A percentile compares a stretch with the other conserved stretches of the same genome.
phyloP scores from a whole-genome alignment of 73 alveolate species.

The Paramecium octaurelia region DNA sequence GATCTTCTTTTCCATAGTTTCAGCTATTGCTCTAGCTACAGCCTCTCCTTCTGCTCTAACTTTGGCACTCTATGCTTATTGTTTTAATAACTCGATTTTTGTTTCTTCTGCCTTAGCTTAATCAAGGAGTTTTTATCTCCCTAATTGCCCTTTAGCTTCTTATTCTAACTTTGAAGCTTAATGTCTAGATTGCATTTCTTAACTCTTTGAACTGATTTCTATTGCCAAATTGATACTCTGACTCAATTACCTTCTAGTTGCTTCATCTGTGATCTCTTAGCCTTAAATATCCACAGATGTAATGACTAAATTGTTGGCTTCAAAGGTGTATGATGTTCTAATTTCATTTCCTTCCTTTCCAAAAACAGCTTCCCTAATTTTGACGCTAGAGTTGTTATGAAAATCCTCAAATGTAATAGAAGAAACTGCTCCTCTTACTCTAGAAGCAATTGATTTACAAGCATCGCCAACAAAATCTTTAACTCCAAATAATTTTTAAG shows the following conservation, averaged over 20 bases:
- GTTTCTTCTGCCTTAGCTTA: constrained; percentile 45
- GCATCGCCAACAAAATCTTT: constrained; percentile 85
- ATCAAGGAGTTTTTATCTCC: constrained; percentile 1
- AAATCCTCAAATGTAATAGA: constrained; percentile 71
- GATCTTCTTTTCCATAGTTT: constrained; percentile 35
- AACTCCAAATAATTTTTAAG: constrained; percentile 69
- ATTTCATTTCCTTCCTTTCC: constrained; percentile 66
- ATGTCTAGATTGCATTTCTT: constrained; percentile 39
- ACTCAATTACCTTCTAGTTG: constrained; percentile 64
- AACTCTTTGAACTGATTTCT: constrained; percentile 64
- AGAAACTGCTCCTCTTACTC: constrained; percentile 83
- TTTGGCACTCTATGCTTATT: constrained; percentile 34
- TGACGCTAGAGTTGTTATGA: constrained; percentile 68
- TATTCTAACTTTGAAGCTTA: constrained; percentile 14
- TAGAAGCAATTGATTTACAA: constrained; percentile 79
- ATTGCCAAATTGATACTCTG: constrained; percentile 73
- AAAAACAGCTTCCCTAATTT: constrained; percentile 71
- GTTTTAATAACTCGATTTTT: constrained; percentile 1
- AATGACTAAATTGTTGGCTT: constrained; percentile 68
- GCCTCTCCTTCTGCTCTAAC: constrained; percentile 54
- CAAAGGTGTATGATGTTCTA: constrained; percentile 58
- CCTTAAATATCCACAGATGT: constrained; percentile 76
- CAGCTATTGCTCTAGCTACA: constrained; percentile 43
- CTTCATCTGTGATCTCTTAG: constrained; percentile 73
- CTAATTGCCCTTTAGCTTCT: constrained; percentile 33